These are phyloP conservation scores for Penicillium mononematosum DNA, from an alignment of 495 filamentous ascomycete species.

Conservation along the genomic window DNA sequence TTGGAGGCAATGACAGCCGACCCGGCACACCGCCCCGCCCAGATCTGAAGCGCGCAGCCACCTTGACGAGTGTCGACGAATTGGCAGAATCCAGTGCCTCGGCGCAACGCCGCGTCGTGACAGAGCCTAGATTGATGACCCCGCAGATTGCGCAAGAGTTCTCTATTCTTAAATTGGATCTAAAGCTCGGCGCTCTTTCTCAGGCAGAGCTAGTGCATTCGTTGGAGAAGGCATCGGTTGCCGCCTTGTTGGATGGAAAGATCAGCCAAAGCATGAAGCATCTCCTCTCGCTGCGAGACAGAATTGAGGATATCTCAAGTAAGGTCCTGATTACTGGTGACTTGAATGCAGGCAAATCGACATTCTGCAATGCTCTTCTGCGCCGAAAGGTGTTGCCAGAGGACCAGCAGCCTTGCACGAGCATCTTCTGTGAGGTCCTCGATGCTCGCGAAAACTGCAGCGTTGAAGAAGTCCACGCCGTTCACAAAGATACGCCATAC, in stretches of 20 bases:
- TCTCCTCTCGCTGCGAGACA: constrained; percentile 77
- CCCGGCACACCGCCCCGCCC: constrained; percentile 48
- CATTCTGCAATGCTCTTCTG: constrained; percentile 94
- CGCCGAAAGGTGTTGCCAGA: constrained; percentile 91
- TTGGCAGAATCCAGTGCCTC: constrained; percentile 69
- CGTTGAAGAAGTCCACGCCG: constrained; percentile 91
- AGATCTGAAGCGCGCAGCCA: constrained; percentile 65
- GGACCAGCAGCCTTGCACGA: constrained; percentile 98
- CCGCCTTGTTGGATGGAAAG: constrained; percentile 86
- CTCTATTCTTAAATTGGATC: constrained; percentile 87
- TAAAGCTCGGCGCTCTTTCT: constrained; percentile 82
- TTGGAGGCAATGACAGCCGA: constrained; percentile 32
- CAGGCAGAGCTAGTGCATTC: constrained; percentile 94
- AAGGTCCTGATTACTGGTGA: constrained; percentile 98
- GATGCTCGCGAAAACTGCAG: constrained; percentile 87
- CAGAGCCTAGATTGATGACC: constrained; percentile 77
- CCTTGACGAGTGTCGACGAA: constrained; percentile 58
- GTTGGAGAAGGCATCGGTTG: constrained; percentile 87
- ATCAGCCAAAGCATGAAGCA: constrained; percentile 92
- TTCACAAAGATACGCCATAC: constrained; percentile 76
- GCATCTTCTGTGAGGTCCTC: constrained; percentile 96
- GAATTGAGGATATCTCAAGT: constrained; percentile 96
- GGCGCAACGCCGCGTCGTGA: constrained; percentile 53
- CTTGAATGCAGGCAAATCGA: constrained; percentile 96
- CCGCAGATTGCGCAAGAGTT: constrained; percentile 95